phyloP scores from a whole-genome alignment of 257 asterid genomes.

The Solanum chmielewskii region DNA sequence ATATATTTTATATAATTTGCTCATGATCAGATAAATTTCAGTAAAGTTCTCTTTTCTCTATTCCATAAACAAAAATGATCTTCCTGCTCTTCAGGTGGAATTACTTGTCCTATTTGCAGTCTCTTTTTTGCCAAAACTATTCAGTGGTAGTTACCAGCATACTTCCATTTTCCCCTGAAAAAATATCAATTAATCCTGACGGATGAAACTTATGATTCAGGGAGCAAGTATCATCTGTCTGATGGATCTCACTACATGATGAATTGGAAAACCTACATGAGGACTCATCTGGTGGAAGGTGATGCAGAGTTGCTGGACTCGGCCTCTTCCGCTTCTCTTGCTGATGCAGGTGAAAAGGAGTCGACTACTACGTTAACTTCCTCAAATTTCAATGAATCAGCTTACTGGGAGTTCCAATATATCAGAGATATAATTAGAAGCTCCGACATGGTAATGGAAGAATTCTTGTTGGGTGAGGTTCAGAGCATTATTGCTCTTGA shows the following conservation, averaged over 20 bases:
- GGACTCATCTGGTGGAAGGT: constrained; percentile 23
- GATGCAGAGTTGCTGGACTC: constrained; percentile 66
- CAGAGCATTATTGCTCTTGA: constrained; percentile 42
- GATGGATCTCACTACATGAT: constrained; percentile 35
- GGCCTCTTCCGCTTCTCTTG: constrained; percentile 55
- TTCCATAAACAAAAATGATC: neutral
- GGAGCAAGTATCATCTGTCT: constrained; percentile 21
- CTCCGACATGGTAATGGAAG: constrained; percentile 39
- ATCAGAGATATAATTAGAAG: constrained; percentile 33
- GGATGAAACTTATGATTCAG: constrained; percentile 22
- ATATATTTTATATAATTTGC: neutral
- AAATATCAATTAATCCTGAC: neutral
- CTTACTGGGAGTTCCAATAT: constrained; percentile 59
- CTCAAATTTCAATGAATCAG: constrained; percentile 23
- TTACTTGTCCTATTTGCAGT: neutral
- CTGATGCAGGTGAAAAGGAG: constrained; percentile 26
- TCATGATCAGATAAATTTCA: neutral
- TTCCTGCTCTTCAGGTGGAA: neutral
- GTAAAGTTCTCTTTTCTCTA: neutral
- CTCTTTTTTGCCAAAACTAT: neutral
- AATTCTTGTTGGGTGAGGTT: constrained; percentile 49
- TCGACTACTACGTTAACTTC: constrained; percentile 17
- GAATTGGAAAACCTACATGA: constrained; percentile 34
- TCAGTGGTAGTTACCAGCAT: neutral
- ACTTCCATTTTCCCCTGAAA: neutral